Conservation (phyloP, 257 asterid genomes). For the Leonotis leonurus region DNA sequence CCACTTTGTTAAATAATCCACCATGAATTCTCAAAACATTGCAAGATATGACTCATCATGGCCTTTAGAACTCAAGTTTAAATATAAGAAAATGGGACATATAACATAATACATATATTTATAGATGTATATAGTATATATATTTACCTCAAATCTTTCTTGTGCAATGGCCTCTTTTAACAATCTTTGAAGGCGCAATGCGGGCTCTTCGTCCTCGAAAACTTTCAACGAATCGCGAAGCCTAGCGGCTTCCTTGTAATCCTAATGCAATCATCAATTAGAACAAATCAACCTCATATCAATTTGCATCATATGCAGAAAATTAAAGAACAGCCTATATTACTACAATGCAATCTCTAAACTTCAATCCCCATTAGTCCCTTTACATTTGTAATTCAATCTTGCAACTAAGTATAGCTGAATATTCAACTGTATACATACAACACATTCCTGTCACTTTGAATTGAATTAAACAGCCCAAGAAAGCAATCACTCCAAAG, state of each 20-base stretch:
- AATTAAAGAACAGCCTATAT: neutral
- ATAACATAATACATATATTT: too few species aligned
- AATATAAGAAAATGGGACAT: neutral
- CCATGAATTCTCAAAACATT: neutral
- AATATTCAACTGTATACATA: neutral
- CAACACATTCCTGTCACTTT: too few species aligned
- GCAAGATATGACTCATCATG: neutral
- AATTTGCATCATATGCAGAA: neutral
- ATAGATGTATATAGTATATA: too few species aligned
- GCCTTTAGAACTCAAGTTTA: neutral
- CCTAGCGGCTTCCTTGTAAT: slow-evolving; percentile 77
- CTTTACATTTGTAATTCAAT: neutral
- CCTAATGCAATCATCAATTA: slow-evolving; percentile 25
- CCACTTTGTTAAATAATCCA: neutral
- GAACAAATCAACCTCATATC: neutral
- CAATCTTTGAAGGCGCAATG: slow-evolving; percentile 54
- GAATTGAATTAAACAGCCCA: too few species aligned
- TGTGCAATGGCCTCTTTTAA: slow-evolving; percentile 72
- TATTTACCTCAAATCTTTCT: slow-evolving; percentile 66
- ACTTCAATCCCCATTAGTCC: neutral
- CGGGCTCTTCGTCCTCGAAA: slow-evolving; percentile 81
- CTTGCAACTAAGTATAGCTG: neutral
- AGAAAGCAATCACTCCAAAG: neutral
- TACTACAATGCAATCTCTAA: neutral
- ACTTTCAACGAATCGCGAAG: slow-evolving; percentile 67